Evolutionary conservation across 805 yeast species (phyloP).

Genomic region (Candida sphagnicola): DNA sequence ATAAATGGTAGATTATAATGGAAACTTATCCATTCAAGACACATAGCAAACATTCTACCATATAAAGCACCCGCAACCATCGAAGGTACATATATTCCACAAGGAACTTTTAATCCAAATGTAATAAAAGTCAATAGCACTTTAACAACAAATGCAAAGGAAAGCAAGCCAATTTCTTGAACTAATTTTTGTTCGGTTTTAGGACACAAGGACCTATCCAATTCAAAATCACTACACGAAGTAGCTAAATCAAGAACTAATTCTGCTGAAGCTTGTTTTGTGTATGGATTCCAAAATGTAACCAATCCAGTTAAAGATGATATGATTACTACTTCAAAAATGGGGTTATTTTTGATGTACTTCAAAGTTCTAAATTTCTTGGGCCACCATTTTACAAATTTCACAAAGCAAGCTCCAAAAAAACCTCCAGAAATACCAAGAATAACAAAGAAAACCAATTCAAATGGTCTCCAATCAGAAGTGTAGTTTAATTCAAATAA

Average conservation of each 20-base stretch:
- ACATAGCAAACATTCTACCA: constrained; percentile 48
- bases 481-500: constrained; percentile 47
- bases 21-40: constrained; percentile 34
- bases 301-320: constrained; percentile 43
- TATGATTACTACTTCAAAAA: constrained; percentile 42
- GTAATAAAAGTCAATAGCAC: constrained; percentile 46
- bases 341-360: constrained; percentile 35
- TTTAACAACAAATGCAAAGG: constrained; percentile 42
- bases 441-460: constrained; percentile 40
- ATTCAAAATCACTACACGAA: constrained; percentile 38
- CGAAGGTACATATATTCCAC: constrained; percentile 61
- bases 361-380: constrained; percentile 28
- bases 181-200: constrained; percentile 20
- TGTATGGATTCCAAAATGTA: constrained; percentile 47
- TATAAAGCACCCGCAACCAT: constrained; percentile 62
- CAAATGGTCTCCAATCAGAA: constrained; percentile 51
- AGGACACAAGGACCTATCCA: constrained; percentile 28
- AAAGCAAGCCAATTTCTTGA: constrained; percentile 27
- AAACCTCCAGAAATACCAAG: constrained; percentile 53
- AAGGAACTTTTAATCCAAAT: constrained; percentile 55
- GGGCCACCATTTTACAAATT: constrained; percentile 46
- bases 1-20: constrained; percentile 1
- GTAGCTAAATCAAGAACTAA: constrained; percentile 47
- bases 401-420: constrained; percentile 49
- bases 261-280: constrained; percentile 47